Evolutionary conservation across 2,329 filamentous ascomycete species (phyloP).

Genomic region (Clarireedia homoeocarpa): DNA sequence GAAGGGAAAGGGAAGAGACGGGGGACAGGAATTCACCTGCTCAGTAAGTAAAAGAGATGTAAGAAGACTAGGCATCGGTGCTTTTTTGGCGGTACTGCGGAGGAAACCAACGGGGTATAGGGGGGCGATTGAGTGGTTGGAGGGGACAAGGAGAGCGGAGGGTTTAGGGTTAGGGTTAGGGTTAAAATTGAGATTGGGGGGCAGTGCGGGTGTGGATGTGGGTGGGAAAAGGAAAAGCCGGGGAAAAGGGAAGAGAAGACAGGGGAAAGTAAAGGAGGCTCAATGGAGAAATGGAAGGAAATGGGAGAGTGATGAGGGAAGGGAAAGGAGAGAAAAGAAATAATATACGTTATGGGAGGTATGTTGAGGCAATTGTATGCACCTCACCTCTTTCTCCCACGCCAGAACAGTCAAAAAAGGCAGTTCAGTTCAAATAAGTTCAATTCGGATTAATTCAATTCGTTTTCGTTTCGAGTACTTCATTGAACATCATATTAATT

Average conservation of each 20-base stretch:
- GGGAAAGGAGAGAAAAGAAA: neutral
- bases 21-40: slow-evolving; percentile 7
- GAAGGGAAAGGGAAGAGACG: slow-evolving; percentile 17
- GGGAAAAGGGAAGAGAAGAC: neutral
- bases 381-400: too few species aligned
- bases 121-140: slow-evolving; percentile 61
- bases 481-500: too few species aligned
- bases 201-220: too few species aligned
- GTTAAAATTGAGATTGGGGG: neutral
- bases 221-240: neutral
- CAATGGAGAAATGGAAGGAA: neutral
- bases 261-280: neutral
- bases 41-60: slow-evolving; percentile 23
- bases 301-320: neutral
- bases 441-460: too few species aligned
- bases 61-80: slow-evolving; percentile 50
- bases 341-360: neutral
- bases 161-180: neutral
- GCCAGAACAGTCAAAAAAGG: too few species aligned
- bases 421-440: too few species aligned
- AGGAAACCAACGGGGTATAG: slow-evolving; percentile 65
- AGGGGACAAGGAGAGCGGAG: slow-evolving; percentile 17
- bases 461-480: too few species aligned
- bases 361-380: too few species aligned
- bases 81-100: slow-evolving; percentile 60